Conservation (phyloP, 2,329 filamentous ascomycete genomes). For the Trichophyton verrucosum region DNA sequence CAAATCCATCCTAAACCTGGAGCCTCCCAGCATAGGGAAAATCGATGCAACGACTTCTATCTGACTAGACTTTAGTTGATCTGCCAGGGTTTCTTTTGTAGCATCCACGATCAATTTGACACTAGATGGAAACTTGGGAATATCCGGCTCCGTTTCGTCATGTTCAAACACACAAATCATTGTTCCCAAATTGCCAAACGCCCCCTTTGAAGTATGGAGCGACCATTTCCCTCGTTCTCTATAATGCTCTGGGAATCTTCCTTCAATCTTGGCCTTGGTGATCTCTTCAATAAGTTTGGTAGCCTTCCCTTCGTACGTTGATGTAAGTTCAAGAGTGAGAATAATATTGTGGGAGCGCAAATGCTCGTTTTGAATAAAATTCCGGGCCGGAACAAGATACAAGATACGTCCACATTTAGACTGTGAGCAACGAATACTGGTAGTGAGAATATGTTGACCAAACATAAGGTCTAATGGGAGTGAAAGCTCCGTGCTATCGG, state of each 20-base stretch:
- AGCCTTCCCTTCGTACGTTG: slow-evolving; percentile 66
- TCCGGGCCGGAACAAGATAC: slow-evolving; percentile 23
- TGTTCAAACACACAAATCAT: slow-evolving; percentile 37
- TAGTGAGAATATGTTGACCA: slow-evolving; percentile 56
- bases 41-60: slow-evolving; percentile 49
- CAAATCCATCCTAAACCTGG: slow-evolving; percentile 43
- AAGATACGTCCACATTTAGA: slow-evolving; percentile 29
- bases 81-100: slow-evolving; percentile 19
- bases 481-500: slow-evolving; percentile 31
- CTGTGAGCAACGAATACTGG: slow-evolving; percentile 55
- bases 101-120: slow-evolving; percentile 29
- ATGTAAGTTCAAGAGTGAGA: slow-evolving; percentile 59
- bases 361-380: slow-evolving; percentile 11
- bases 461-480: slow-evolving; percentile 58
- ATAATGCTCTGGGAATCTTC: slow-evolving; percentile 69
- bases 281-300: slow-evolving; percentile 71
- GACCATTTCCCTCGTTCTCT: slow-evolving; percentile 72
- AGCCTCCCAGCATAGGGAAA: slow-evolving; percentile 53
- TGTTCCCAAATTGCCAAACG: slow-evolving; percentile 42
- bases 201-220: slow-evolving; percentile 55
- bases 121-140: slow-evolving; percentile 37
- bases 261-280: slow-evolving; percentile 73
- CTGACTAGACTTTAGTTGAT: slow-evolving; percentile 23
- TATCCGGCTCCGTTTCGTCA: slow-evolving; percentile 30
- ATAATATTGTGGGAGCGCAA: slow-evolving; percentile 29